phyloP scores from a whole-genome alignment of 2,329 filamentous ascomycete species.

The Ophiocordyceps camponoti-saundersi region DNA sequence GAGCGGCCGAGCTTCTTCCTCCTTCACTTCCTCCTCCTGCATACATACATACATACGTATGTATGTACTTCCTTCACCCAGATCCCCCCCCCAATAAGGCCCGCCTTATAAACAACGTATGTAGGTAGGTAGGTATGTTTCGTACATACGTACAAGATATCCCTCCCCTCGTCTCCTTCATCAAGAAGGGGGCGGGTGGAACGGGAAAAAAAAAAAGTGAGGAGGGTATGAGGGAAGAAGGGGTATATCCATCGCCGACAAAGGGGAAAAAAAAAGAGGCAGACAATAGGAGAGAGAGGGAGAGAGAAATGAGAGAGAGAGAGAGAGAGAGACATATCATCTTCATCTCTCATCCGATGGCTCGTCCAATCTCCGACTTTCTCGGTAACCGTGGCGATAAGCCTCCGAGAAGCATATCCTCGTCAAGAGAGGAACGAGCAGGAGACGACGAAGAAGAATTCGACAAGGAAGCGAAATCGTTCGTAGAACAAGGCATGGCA shows the following conservation, averaged over 20 bases:
- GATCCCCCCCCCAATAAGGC: too few relatives aligned
- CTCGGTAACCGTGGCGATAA: conserved; percentile 1
- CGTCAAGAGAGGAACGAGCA: conserved; percentile 26
- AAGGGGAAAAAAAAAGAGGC: background rate
- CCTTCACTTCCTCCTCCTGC: too few relatives aligned
- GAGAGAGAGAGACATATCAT: background rate
- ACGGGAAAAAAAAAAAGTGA: too few relatives aligned
- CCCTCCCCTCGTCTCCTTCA: too few relatives aligned
- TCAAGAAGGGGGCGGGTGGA: too few relatives aligned
- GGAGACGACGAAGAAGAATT: conserved; percentile 9
- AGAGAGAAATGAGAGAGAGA: background rate
- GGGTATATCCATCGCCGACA: background rate
- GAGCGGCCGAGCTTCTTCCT: too few relatives aligned
- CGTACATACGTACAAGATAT: too few relatives aligned
- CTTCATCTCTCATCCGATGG: conserved; percentile 27
- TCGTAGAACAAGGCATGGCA: background rate
- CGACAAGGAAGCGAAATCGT: background rate
- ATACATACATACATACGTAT: too few relatives aligned
- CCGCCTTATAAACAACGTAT: too few relatives aligned
- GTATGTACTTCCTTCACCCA: too few relatives aligned
- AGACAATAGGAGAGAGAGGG: background rate
- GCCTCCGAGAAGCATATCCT: conserved; percentile 21
- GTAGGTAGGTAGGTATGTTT: too few relatives aligned
- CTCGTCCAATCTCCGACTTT: conserved; percentile 32
- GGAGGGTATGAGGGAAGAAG: too few relatives aligned